These are phyloP conservation scores for Yamadazyma spencermartinsiae DNA, from an alignment of 1,139 yeast genomes.

Conservation along the genomic window DNA sequence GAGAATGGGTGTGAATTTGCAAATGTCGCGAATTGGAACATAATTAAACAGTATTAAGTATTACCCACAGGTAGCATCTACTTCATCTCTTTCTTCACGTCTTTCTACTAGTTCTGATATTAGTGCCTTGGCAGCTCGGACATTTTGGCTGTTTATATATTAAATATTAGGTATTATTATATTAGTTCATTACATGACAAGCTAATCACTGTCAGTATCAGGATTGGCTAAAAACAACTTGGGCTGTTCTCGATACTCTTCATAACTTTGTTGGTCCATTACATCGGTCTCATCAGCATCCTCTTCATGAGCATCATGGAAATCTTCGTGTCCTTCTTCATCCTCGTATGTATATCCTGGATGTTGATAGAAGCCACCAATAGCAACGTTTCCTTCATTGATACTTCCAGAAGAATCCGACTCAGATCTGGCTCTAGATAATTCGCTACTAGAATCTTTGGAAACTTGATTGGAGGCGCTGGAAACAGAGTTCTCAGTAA, in stretches of 20 bases:
- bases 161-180: not conserved
- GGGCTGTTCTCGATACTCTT: slow-evolving; percentile 39
- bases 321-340: slow-evolving; percentile 22
- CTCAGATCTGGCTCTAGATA: slow-evolving; percentile 7
- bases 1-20: no score
- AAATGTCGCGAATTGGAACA: no score
- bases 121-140: no score
- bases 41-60: no score
- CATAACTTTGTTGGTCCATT: slow-evolving; percentile 13
- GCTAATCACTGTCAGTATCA: slow-evolving; percentile 34
- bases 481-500: slow-evolving; percentile 28
- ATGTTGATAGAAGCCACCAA: slow-evolving; percentile 45
- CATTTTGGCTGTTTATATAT: no score
- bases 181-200: not conserved
- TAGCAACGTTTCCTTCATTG: slow-evolving; percentile 20
- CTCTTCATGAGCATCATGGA: slow-evolving; percentile 1
- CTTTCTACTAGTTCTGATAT: no score
- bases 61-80: no score
- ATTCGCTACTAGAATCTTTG: not conserved
- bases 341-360: slow-evolving; percentile 36
- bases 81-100: no score
- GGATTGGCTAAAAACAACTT: slow-evolving; percentile 73
- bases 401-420: slow-evolving; percentile 14
- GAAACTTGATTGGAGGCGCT: slow-evolving; percentile 15
- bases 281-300: slow-evolving; percentile 22